phyloP scores from a whole-genome alignment of 2,329 filamentous ascomycete genomes.

The Aspergillus ochraceus region DNA sequence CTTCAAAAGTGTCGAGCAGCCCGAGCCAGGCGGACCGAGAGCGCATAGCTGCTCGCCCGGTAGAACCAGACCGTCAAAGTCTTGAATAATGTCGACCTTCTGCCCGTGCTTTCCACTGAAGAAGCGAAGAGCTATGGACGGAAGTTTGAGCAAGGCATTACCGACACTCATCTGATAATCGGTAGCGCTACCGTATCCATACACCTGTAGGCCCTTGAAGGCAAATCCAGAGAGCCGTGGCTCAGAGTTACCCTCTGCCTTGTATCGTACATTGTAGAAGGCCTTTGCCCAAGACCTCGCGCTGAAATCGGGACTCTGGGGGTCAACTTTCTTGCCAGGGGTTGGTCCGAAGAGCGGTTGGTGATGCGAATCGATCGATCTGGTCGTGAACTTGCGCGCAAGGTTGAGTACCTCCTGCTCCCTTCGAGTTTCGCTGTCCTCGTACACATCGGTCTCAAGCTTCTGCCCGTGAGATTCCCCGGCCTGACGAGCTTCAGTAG shows the following conservation, averaged over 20 bases:
- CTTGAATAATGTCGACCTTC: constrained; percentile 52
- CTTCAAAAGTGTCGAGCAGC: constrained; percentile 80
- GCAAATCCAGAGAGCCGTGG: constrained; percentile 2
- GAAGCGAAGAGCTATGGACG: background rate
- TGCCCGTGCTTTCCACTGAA: background rate
- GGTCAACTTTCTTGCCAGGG: background rate
- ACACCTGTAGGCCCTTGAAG: constrained; percentile 1
- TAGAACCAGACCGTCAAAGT: constrained; percentile 60
- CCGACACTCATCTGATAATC: constrained; percentile 13
- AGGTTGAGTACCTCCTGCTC: background rate
- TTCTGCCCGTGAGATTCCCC: background rate
- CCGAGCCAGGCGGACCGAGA: constrained; percentile 35
- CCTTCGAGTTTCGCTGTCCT: background rate
- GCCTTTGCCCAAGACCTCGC: constrained; percentile 3
- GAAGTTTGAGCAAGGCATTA: constrained; percentile 6
- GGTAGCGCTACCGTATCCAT: constrained; percentile 7
- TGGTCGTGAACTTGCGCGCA: background rate
- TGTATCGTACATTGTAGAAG: constrained; percentile 5
- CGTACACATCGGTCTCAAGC: background rate
- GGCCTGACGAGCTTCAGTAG: background rate
- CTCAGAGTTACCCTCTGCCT: background rate
- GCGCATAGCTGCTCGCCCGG: constrained; percentile 54
- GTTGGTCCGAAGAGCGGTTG: constrained; percentile 1
- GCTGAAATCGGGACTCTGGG: background rate
- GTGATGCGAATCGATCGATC: background rate